phyloP scores from a whole-genome alignment of 306 rosid species.

The Benincasa hispida region DNA sequence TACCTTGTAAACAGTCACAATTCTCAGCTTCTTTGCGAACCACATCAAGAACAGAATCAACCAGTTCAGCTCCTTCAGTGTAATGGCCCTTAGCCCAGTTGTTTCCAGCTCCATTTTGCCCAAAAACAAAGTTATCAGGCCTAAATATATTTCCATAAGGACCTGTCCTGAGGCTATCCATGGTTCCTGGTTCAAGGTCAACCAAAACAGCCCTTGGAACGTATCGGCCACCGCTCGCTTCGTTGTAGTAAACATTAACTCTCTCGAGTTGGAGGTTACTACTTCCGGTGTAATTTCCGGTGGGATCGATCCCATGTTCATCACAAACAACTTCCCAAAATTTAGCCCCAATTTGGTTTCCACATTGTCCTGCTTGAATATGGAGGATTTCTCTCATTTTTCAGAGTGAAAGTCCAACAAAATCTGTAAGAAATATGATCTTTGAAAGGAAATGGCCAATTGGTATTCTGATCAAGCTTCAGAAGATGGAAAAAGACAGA shows the following conservation, averaged over 20 bases:
- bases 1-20: slow-evolving; percentile 89
- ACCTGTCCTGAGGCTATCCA: slow-evolving; percentile 74
- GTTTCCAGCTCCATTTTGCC: slow-evolving; percentile 87
- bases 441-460: background rate
- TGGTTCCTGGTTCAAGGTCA: slow-evolving; percentile 93
- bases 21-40: slow-evolving; percentile 88
- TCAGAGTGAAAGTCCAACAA: background rate
- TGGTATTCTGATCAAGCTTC: background rate
- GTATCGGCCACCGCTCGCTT: slow-evolving; percentile 72
- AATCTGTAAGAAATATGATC: background rate
- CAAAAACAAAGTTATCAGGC: slow-evolving; percentile 82
- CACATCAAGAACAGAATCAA: slow-evolving; percentile 86
- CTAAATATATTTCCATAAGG: slow-evolving; percentile 68
- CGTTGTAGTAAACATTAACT: slow-evolving; percentile 76
- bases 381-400: slow-evolving; percentile 92
- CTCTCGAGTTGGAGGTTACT: slow-evolving; percentile 70
- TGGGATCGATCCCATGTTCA: slow-evolving; percentile 71
- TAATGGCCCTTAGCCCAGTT: slow-evolving; percentile 94
- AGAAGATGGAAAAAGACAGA: background rate
- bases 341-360: slow-evolving; percentile 80
- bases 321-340: slow-evolving; percentile 91
- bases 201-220: slow-evolving; percentile 78
- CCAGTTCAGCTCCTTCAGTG: slow-evolving; percentile 83
- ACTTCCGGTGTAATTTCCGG: slow-evolving; percentile 54
- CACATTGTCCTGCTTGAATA: slow-evolving; percentile 86